Evolutionary conservation across 495 filamentous ascomycete species (phyloP), one percentile per base, ranked within the genome.

Genomic region (Cercophora newfieldiana): DNA sequence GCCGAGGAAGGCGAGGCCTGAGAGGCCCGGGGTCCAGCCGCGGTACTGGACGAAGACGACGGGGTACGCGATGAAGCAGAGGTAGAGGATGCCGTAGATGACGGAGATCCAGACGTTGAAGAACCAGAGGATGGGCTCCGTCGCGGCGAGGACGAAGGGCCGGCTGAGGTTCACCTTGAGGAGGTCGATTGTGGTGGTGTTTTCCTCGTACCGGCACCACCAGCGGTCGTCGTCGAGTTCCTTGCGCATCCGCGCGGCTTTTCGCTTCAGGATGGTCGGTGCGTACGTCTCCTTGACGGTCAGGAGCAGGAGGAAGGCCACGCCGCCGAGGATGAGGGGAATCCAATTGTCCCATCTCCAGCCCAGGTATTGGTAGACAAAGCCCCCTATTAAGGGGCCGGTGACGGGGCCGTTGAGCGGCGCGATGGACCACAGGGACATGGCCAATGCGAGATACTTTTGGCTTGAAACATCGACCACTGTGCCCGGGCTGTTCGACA

Each of bases 321-420:
- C 79, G 1, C 86, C 89, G 0, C 83, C 80, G 1, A 89, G 75
- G 30, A 94, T 93, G 59, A 96, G 74, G 7, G 90, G 86, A 19
- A 96, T 77, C 91, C 93, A 96, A 73, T 90, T 91, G n/a, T 87
- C 89, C 91, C 61, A 96, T 29, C 91, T 77, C 93, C 93, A 97
- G 8, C 92, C 91, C 25, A 93, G 82, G 69, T 90, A 88, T 75
- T 92, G 82, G 64, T 80, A 89, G 3, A 91, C 85, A 69, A 93
- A 93, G 0, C 92, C 92, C 28, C 90, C 92, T 61, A 94, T 87
- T 1, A 92, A 78, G 1, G 86, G 89, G 0, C 83, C 85, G 3
- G 80, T 79, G 10, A 86, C 85, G 24, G 90, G 88, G 14, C 47
- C 92, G 65, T 94, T 93, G 69, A 94, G 81, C 6, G 92, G 92